These are phyloP conservation scores for Singerocomus inundabilis DNA, from an alignment of 1,284 basidiomycete genomes.

Conservation along the genomic window DNA sequence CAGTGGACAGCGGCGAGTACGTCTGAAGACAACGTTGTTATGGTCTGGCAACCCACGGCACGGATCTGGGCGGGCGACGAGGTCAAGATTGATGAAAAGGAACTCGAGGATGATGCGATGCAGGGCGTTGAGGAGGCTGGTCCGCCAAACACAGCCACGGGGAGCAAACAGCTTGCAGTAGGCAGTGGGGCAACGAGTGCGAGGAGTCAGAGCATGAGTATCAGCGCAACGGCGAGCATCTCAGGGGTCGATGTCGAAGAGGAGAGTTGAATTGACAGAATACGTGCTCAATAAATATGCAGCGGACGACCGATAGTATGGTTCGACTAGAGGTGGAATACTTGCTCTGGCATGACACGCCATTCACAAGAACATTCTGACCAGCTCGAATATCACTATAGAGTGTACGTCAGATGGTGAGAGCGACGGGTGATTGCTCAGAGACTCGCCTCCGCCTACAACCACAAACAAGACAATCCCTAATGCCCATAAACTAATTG, in stretches of 20 bases:
- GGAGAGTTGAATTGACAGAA: constrained; percentile 33
- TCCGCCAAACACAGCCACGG: constrained; percentile 19
- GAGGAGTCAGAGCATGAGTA: constrained; percentile 55
- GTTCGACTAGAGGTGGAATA: not conserved
- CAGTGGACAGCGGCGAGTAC: constrained; percentile 77
- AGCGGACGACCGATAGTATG: constrained; percentile 3
- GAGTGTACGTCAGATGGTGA: constrained; percentile 3
- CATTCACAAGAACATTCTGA: constrained; percentile 59
- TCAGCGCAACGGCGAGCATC: constrained; percentile 45
- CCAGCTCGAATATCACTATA: constrained; percentile 71
- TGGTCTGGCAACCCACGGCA: constrained; percentile 88
- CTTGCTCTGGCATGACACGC: not conserved
- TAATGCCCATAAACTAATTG: constrained; percentile 68
- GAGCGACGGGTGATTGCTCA: not conserved
- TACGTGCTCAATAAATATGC: constrained; percentile 17
- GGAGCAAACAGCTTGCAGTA: constrained; percentile 17
- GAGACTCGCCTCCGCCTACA: constrained; percentile 67
- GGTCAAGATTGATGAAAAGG: constrained; percentile 72
- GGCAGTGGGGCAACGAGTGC: constrained; percentile 34
- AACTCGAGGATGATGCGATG: constrained; percentile 75
- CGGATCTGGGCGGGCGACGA: constrained; percentile 84
- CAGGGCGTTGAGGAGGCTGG: constrained; percentile 58
- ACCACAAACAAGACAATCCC: constrained; percentile 70
- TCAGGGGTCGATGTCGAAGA: constrained; percentile 40
- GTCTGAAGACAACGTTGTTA: constrained; percentile 85